Conservation (phyloP, 192 early-diverging fungal species). For the Hyaloraphidium curvatum region DNA sequence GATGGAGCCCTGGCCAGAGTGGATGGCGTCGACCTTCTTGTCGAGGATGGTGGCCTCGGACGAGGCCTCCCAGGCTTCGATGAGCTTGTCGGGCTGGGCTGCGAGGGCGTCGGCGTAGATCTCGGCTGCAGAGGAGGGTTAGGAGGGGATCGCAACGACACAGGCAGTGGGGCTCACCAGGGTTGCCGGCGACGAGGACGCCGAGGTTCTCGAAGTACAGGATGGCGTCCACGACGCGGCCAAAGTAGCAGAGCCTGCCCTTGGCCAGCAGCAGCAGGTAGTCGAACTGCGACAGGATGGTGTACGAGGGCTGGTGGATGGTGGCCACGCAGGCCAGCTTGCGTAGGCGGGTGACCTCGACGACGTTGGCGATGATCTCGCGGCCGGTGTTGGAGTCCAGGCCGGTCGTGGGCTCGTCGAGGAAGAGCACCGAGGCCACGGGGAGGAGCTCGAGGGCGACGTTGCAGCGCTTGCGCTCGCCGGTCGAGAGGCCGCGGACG, state of each 20-base stretch:
- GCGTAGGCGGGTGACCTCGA: not conserved
- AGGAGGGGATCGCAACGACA: too few species aligned
- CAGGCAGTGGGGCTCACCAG: too few species aligned
- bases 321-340: slow-evolving; percentile 4
- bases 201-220: slow-evolving; percentile 3
- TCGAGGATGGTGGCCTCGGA: not conserved
- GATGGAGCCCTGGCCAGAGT: slow-evolving; percentile 3
- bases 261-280: not conserved
- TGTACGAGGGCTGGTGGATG: slow-evolving; percentile 3
- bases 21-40: slow-evolving; percentile 3
- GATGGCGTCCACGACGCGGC: not conserved
- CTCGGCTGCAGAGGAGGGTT: slow-evolving; percentile 4
- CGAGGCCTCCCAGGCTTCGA: not conserved
- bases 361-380: not conserved
- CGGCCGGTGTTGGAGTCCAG: slow-evolving; percentile 17
- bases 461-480: slow-evolving; percentile 6
- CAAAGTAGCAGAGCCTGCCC: slow-evolving; percentile 3
- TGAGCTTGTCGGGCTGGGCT: not conserved
- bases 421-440: slow-evolving; percentile 4
- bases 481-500: slow-evolving; percentile 6
- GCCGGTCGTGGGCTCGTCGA: slow-evolving; percentile 12
- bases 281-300: not conserved
- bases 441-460: slow-evolving; percentile 10
- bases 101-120: not conserved
- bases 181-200: not conserved